phyloP scores from a whole-genome alignment of 1,284 basidiomycete genomes.

The Xerocomus nothofagi region DNA sequence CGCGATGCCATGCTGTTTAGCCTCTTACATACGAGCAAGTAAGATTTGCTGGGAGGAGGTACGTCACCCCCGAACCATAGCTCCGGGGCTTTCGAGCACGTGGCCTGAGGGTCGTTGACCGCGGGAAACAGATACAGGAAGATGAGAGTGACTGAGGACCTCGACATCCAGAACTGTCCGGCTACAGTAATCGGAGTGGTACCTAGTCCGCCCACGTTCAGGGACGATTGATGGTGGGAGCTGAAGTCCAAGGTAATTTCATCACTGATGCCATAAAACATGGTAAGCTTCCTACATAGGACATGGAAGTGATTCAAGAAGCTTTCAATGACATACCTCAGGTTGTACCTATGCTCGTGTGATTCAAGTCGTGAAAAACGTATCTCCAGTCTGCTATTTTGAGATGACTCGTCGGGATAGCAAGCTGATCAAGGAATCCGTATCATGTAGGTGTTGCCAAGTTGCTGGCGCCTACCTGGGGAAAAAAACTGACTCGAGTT shows the following conservation, averaged over 20 bases:
- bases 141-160: neutral
- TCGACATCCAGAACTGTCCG: neutral
- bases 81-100: neutral
- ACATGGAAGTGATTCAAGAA: neutral
- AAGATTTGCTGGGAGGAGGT: neutral
- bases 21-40: slow-evolving; percentile 1
- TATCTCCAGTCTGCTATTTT: neutral
- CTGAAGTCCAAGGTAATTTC: neutral
- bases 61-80: slow-evolving; percentile 2
- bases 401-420: neutral
- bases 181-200: slow-evolving; percentile 1
- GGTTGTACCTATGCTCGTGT: neutral
- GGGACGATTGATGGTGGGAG: slow-evolving; percentile 13
- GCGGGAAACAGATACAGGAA: neutral
- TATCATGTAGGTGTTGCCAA: too few species aligned
- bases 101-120: slow-evolving; percentile 6
- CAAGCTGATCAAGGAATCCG: neutral
- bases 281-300: neutral
- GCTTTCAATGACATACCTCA: too few species aligned
- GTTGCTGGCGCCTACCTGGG: neutral
- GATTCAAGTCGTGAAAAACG: neutral
- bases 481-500: neutral
- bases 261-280: neutral
- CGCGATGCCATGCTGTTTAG: slow-evolving; percentile 24
- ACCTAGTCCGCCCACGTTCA: neutral